Evolutionary conservation across 768 basidiomycete species (phyloP), one percentile per base, ranked within the genome.

Genomic region (Rhodotorula toruloides): DNA sequence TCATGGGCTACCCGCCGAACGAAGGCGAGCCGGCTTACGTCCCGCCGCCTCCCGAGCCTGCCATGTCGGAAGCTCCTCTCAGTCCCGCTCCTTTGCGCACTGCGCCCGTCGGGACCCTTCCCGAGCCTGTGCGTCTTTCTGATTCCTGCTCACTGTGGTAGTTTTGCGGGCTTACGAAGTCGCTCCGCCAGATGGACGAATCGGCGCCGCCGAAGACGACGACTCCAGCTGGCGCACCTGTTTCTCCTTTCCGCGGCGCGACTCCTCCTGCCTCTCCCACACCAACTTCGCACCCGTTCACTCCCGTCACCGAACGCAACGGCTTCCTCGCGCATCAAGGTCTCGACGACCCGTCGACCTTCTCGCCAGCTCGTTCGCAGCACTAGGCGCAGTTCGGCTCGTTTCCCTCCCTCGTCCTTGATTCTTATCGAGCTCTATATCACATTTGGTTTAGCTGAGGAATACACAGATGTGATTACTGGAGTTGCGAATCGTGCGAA

Each of bases 321-420:
- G 49, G 29, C 29, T 52, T 34, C 32, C 31, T 52, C 9, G 42
- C 44, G 4, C 37, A 29, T 21, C 54, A 55, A 14, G 61, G 61
- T 2, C 61, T 63, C 54, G 61, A 63, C 32, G 61, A 63, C 54
- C 61, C 61, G 7, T 39, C 36, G 7, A 31, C 46, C 14, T 63
- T 63, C 61, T 52, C 61, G 22, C 49, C 59, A 9, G 16, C 11
- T 10, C 52, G 52, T 13, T 22, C 34, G 6, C 32, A 16, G 39
- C 14, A 19, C 21, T 2, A 17, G 6, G 29, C 36, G 40, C 36
- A 25, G 25, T 16, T 39, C 43, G 13, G 3, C 13, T 5, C 25
- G 2, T 13, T 42, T 27, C 27, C 14, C 21, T n/a, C 42, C 42
- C 25, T 29, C 11, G 2, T n/a, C 36, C 6, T 16, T 39, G 4